phyloP scores from a whole-genome alignment of 352 stramenopile genomes.

The Globisporangium sylvaticum region DNA sequence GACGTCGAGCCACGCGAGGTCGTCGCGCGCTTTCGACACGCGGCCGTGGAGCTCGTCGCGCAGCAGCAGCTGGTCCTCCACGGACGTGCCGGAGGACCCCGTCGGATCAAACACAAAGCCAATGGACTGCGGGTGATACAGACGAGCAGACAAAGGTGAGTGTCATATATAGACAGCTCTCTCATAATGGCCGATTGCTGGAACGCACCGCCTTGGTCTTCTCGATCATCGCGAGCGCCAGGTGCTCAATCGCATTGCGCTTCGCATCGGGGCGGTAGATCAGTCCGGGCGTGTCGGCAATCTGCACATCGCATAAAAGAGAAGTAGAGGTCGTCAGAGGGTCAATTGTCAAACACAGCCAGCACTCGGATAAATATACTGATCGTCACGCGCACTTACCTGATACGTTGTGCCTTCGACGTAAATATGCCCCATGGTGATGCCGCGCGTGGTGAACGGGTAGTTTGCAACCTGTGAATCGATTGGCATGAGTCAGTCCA shows the following conservation, averaged over 20 bases:
- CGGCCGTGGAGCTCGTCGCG: conserved; percentile 66
- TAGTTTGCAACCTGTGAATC: conserved; percentile 78
- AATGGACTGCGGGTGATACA: conserved; percentile 43
- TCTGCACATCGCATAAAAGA: conserved; percentile 30
- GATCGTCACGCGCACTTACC: conserved; percentile 7
- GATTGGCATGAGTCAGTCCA: not conserved
- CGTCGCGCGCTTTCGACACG: conserved; percentile 30
- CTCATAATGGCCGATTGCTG: no score
- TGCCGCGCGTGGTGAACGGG: conserved; percentile 82
- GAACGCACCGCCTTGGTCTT: conserved; percentile 58
- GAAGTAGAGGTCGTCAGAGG: no score
- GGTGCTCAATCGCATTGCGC: conserved; percentile 71
- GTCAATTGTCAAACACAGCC: no score
- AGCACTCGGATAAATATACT: not conserved
- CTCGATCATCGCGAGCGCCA: conserved; percentile 71
- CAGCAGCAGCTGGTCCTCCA: conserved; percentile 59
- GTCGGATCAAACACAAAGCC: conserved; percentile 86
- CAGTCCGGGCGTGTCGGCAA: conserved; percentile 74
- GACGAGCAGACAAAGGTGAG: not conserved
- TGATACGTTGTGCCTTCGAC: conserved; percentile 80
- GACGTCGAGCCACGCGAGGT: conserved; percentile 81
- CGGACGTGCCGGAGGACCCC: conserved; percentile 52
- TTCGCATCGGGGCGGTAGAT: conserved; percentile 60
- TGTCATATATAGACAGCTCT: no score
- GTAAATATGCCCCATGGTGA: conserved; percentile 87